A percentile compares a stretch with the other conserved stretches of the same genome.
Evolutionary conservation across 805 yeast genomes (phyloP).

Genomic region (Metschnikowia matae): DNA sequence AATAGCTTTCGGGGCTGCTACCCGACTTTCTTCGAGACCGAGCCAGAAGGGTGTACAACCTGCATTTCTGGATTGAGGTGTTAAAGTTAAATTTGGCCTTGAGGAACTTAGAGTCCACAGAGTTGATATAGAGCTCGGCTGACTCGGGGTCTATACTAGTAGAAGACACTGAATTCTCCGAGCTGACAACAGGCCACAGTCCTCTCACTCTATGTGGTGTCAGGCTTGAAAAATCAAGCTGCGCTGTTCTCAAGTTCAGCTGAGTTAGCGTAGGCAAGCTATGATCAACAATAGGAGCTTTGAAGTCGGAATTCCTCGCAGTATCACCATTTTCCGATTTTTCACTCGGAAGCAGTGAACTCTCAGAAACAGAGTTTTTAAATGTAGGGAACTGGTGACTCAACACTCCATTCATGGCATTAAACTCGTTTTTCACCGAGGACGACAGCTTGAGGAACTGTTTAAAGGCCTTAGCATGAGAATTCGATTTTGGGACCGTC

Average conservation of each 20-base stretch:
- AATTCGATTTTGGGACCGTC: background rate
- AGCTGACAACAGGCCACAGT: background rate
- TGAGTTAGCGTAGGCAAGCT: constrained; percentile 3
- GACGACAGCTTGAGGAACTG: constrained; percentile 1
- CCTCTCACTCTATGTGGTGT: background rate
- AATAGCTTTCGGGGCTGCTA: background rate
- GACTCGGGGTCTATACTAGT: background rate
- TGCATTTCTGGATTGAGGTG: constrained; percentile 8
- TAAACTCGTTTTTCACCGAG: constrained; percentile 1
- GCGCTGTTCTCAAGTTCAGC: background rate
- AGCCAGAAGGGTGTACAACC: constrained; percentile 1
- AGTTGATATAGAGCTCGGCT: constrained; percentile 4
- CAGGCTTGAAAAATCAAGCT: background rate
- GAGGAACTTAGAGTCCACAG: constrained; percentile 12
- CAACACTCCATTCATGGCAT: constrained; percentile 3
- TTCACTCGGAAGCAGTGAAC: background rate
- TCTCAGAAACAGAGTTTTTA: background rate
- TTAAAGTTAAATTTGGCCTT: constrained; percentile 15
- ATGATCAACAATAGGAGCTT: background rate
- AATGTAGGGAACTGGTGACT: constrained; percentile 2
- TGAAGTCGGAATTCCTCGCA: background rate
- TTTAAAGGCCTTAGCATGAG: background rate
- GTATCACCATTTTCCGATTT: background rate
- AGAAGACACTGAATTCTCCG: constrained; percentile 1
- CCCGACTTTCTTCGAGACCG: background rate